Evolutionary conservation across 371 early-diverging fungal genomes (phyloP).

Genomic region (Mucor velutinosus): DNA sequence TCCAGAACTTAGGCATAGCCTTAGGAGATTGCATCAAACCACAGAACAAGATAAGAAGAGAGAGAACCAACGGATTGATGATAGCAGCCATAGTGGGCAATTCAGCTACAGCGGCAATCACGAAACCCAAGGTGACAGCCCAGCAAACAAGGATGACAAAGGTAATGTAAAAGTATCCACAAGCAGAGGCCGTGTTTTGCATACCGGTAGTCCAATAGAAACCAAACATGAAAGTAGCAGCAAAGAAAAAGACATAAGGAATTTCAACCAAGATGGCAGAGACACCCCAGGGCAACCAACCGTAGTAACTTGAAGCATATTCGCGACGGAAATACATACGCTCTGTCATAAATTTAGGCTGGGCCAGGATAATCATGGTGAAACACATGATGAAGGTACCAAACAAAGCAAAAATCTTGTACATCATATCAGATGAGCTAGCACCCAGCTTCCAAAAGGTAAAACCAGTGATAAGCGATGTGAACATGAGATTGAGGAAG

Average conservation of each 20-base stretch:
- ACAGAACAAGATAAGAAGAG: slow-evolving; percentile 62
- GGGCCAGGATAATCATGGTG: slow-evolving; percentile 34
- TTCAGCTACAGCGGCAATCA: slow-evolving; percentile 66
- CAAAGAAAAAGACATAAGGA: slow-evolving; percentile 50
- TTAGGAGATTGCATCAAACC: slow-evolving; percentile 62
- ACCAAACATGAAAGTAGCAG: slow-evolving; percentile 51
- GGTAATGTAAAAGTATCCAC: slow-evolving; percentile 60
- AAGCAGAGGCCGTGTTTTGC: slow-evolving; percentile 37
- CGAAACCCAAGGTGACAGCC: slow-evolving; percentile 65
- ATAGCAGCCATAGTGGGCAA: slow-evolving; percentile 60
- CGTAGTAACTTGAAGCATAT: slow-evolving; percentile 64
- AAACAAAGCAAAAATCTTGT: slow-evolving; percentile 69
- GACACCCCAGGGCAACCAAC: slow-evolving; percentile 59
- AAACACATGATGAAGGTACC: slow-evolving; percentile 57
- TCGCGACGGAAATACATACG: slow-evolving; percentile 66
- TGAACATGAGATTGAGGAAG: slow-evolving; percentile 39
- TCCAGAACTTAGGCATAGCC: slow-evolving; percentile 70
- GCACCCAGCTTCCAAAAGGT: slow-evolving; percentile 57
- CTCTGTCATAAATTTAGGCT: slow-evolving; percentile 60
- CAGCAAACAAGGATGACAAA: slow-evolving; percentile 54
- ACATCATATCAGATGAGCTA: slow-evolving; percentile 58
- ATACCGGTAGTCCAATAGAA: slow-evolving; percentile 71
- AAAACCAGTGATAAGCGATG: slow-evolving; percentile 51
- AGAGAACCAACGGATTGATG: slow-evolving; percentile 61
- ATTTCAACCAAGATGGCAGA: slow-evolving; percentile 52